A percentile compares a stretch with the other conserved stretches of the same genome.
Conservation (phyloP, 73 alveolate species). For the Blepharisma stoltei region DNA sequence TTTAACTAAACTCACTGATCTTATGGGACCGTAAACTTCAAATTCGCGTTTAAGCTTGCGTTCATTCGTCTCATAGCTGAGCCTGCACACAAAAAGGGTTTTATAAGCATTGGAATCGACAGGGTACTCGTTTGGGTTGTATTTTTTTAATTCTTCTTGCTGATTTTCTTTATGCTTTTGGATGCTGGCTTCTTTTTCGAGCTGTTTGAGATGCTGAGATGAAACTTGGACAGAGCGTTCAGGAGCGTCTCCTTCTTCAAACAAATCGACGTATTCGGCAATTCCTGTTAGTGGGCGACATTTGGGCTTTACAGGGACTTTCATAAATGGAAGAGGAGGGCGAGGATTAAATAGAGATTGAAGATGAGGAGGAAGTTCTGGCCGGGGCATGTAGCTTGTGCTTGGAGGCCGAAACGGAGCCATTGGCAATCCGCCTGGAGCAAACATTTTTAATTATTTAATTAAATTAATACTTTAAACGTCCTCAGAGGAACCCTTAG, state of each 20-base stretch:
- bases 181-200: conserved; percentile 53
- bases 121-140: conserved; percentile 71
- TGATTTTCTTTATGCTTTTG: conserved; percentile 39
- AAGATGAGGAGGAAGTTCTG: conserved; percentile 90
- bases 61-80: conserved; percentile 82
- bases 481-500: too few species aligned
- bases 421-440: conserved; percentile 14
- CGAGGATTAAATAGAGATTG: conserved; percentile 80
- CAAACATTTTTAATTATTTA: neutral
- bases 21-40: conserved; percentile 85
- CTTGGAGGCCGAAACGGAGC: conserved; percentile 30
- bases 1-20: conserved; percentile 68
- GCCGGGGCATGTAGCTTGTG: conserved; percentile 46
- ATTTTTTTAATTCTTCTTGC: conserved; percentile 59
- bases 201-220: conserved; percentile 47
- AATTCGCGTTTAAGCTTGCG: conserved; percentile 70
- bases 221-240: conserved; percentile 44
- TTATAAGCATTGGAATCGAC: conserved; percentile 74
- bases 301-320: conserved; percentile 54
- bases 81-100: conserved; percentile 82
- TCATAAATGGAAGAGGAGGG: conserved; percentile 72
- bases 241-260: conserved; percentile 73
- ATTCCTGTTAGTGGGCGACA: conserved; percentile 64
- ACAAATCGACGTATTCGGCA: conserved; percentile 57
- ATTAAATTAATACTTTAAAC: too few species aligned